Evolutionary conservation across 2,329 filamentous ascomycete species (phyloP), one percentile per base, ranked within the genome.

Genomic region (Harringtonia lauricola): DNA sequence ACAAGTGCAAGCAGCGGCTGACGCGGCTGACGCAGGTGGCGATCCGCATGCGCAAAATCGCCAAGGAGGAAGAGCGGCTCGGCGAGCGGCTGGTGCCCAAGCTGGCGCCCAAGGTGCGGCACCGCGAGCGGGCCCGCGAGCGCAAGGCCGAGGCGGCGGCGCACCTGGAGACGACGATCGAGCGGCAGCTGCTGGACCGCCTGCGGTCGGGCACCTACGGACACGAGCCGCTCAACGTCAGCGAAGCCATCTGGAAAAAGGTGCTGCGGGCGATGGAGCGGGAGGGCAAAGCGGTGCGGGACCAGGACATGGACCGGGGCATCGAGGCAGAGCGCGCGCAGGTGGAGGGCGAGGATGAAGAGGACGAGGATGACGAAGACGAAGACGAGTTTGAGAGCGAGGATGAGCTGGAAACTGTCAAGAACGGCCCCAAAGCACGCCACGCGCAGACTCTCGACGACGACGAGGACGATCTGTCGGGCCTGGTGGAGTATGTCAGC

Each of bases 231-330:
- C 71, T 98, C 52, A 98, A 98, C 59, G 89, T 95, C 41, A 92
- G 94, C 62, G 88, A 95, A 62, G 74, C 77, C 14, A 87, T 98
- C 49, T 98, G 92, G 92, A 94, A 94, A 75, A 94, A 89, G 74
- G 92, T 98, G 8, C 78, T 98, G 54, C 80, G 81, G 49, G 87
- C 87, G 4, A 72, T 98, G 64, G 92, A 98, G 73, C 76, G 84
- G 54, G 83, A 83, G 54, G 89, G 90, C 47, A 81, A 94, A 56
- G 90, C 83, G 36, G 71, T 77, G 51, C 72, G 86, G 43, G 90
- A 95, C 60, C 79, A 88, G 65, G 90, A 96, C 61, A 64, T 92
- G 60, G 90, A 95, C 60, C 81, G 89, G 54, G 90, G 89, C 10
- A 79, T 94, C 50, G 81, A 86, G 52, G 82, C 86, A 4, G 74